A percentile compares a stretch with the other conserved stretches of the same genome.
phyloP scores from a whole-genome alignment of 192 early-diverging fungal genomes.

The Rhizophagus clarus region DNA sequence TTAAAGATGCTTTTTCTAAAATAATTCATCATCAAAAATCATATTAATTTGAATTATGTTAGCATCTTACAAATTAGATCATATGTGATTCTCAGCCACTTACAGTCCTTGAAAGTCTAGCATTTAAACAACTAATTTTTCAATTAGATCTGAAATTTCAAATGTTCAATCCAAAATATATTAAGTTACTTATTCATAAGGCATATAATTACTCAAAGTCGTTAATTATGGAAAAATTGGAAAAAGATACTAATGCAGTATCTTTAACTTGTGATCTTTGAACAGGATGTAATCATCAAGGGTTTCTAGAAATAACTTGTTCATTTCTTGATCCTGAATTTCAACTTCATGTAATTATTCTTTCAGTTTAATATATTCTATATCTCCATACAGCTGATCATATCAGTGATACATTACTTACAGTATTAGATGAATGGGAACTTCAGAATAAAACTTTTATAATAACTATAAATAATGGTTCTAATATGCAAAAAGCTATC shows the following conservation, averaged over 20 bases:
- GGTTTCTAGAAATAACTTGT: not conserved
- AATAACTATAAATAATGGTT: not conserved
- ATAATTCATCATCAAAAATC: not conserved
- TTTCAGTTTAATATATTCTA: not conserved
- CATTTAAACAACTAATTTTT: not conserved
- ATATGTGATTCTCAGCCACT: not conserved
- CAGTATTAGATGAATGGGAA: not conserved
- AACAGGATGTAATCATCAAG: not conserved
- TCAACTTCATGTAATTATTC: not conserved
- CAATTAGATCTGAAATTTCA: not conserved
- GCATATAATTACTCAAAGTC: not conserved
- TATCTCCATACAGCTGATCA: not conserved
- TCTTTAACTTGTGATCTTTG: conserved; percentile 12
- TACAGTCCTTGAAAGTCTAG: not conserved
- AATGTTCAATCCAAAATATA: not conserved
- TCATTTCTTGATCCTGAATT: not conserved
- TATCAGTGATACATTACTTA: not conserved
- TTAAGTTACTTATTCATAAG: not conserved
- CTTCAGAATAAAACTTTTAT: not conserved
- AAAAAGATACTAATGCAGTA: not conserved
- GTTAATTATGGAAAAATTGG: not conserved
- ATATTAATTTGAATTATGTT: not conserved
- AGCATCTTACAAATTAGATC: not conserved
- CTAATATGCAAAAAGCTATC: not conserved
- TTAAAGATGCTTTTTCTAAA: too few species aligned